Conservation (phyloP, 2,329 filamentous ascomycete genomes). For the Hymenoscyphus repandus region DNA sequence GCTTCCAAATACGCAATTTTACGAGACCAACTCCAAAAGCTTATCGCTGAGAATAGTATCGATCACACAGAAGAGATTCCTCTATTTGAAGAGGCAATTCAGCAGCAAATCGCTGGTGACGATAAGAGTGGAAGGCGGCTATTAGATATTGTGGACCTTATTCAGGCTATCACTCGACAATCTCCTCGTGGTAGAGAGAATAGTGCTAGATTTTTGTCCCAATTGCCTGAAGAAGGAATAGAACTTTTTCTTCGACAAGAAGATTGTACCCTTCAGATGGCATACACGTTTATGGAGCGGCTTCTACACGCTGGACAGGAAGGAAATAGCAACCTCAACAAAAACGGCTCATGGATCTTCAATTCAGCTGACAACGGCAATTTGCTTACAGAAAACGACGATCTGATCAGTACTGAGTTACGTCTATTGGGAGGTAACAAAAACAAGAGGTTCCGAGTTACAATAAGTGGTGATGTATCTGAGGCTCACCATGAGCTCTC, state of each 20-base stretch:
- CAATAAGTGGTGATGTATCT: not conserved
- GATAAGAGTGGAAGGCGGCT: constrained; percentile 14
- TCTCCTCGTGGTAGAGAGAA: no score
- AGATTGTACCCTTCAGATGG: constrained; percentile 20
- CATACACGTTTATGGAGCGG: constrained; percentile 17
- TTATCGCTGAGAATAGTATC: constrained; percentile 19
- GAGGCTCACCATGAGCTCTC: no score
- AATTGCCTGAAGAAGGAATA: constrained; percentile 23
- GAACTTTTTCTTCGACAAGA: constrained; percentile 20
- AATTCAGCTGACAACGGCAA: not conserved
- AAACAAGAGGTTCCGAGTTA: no score
- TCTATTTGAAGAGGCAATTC: constrained; percentile 18
- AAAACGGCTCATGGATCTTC: no score
- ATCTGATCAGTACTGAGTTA: not conserved
- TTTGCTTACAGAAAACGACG: not conserved
- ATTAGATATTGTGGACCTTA: constrained; percentile 15
- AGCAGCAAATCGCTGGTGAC: constrained; percentile 1
- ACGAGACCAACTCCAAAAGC: constrained; percentile 17
- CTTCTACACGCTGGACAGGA: not conserved
- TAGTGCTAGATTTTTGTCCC: not conserved
- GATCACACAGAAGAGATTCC: constrained; percentile 16
- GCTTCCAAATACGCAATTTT: constrained; percentile 28
- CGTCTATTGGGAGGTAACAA: no score
- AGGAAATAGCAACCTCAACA: no score
- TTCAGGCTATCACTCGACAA: constrained; percentile 8